Base-by-base conservation (phyloP, 345 rosid species). In the Clarkia xantiana region DNA sequence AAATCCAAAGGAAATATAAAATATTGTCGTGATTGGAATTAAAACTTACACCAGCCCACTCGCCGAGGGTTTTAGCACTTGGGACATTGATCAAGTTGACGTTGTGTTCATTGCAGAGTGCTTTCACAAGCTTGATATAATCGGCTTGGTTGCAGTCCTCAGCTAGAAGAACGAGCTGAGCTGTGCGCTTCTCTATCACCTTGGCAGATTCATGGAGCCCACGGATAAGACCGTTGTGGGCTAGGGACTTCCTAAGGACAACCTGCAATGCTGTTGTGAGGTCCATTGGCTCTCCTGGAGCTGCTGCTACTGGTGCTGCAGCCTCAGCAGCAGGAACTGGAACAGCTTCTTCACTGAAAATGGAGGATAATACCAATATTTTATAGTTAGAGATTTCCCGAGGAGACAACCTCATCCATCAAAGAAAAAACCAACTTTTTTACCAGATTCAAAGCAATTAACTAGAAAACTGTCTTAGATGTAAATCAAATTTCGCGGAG, bases 121-220 rank as follows among this genome's bases (percentile, higher is more conserved):
- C 94, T 60, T 83, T 86, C 11, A 83, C 87, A 34, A 83, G 68
- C 65, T 86, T 83, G 42, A 80, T 64, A 44, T 86, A 86, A 55
- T 83, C 94, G 53, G 96, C 87, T 53, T 83, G 94, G 67, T 83
- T 62, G 50, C 96, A 86, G 60, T 83, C 94, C 63, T 86, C 94
- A 17, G 96, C 94, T 72, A 86, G 48, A 10, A 86, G 78, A 62
- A 81, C 73, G 4, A 86, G 81, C 76, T 71, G 80, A 14, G 81
- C 87, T 1, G 64, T 73, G 53, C 77, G 80, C 78, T 83, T 83
- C 72, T 87, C 96, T 14, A 87, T 71, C 43, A 75, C 78, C 68
- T 86, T 86, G 9, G 94, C 82, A 16, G 79, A 66, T 55, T 84
- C 91, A 22, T 80, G 91, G 34, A 88, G 82, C 38, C 96, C 96